Base-by-base conservation (phyloP, 805 yeast species). In the Candida nemodendra region DNA sequence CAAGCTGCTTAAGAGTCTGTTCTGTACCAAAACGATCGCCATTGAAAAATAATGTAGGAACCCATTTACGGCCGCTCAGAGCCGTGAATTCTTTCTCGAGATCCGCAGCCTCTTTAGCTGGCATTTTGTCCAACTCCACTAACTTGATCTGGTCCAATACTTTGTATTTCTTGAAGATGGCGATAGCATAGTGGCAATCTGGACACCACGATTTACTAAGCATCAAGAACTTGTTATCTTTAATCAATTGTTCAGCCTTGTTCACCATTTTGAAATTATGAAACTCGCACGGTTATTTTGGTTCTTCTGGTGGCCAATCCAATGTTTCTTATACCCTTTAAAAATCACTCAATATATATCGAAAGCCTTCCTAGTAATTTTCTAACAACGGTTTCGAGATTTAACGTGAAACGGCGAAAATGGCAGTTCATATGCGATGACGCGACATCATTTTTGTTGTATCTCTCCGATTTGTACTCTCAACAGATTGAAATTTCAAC, bases 141-240 rank as follows among this genome's bases (percentile, higher is more conserved):
- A 76, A 52, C 36, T 66, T 60, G 11, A 80, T 64, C 49, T 79
- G 74, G 32, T 69, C 66, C 9, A 51, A 50, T 7, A 81, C 78
- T 7, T 71, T 68, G 50, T 69, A 75, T 36, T 74, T 71, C 34
- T 71, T 67, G 71, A 79, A 81, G 16, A 81, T 59, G 18, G 63
- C 61, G 42, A 74, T 69, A 3, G 84, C 76, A 55, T 81, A 84
- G 34, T 74, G 78, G 50, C 90, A 83, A 51, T 84, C 90, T 3
- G 87, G 85, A 59, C 93, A 84, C 89, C 89, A 83, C 14, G 81
- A 70, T 48, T 83, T 84, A 27, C 84, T 76, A 9, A 83, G 55
- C 72, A 80, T 74, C 42, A 84, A 66, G 48, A 60, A 76, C 33
- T 66, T 66, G 59, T 80, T 62, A 3, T 63, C 49, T 8, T 54